Evolutionary conservation across 2,329 filamentous ascomycete genomes (phyloP).

Genomic region (Chaetomium sp.): DNA sequence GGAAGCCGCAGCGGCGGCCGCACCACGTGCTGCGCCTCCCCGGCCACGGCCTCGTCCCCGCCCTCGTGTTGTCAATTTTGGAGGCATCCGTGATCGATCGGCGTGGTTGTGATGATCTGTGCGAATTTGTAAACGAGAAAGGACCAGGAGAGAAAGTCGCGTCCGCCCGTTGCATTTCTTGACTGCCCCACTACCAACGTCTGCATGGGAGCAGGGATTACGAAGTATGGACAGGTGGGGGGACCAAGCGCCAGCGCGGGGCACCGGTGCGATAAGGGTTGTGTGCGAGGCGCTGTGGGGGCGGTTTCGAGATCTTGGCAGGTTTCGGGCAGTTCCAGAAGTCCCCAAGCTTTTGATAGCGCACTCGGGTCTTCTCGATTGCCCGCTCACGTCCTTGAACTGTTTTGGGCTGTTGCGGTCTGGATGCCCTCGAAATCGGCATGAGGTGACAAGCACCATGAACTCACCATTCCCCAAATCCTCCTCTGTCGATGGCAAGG

Average conservation of each 20-base stretch:
- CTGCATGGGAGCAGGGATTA: slow-evolving; percentile 13
- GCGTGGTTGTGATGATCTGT: not conserved
- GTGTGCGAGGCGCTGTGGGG: not conserved
- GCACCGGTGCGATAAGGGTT: slow-evolving; percentile 25
- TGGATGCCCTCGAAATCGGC: slow-evolving; percentile 2
- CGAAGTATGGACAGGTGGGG: too few species aligned
- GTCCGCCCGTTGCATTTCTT: slow-evolving; percentile 25
- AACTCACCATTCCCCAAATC: slow-evolving; percentile 76
- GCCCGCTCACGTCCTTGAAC: not conserved
- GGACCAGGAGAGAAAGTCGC: slow-evolving; percentile 3
- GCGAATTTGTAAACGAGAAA: not conserved
- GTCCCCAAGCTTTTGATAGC: not conserved
- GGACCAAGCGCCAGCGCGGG: slow-evolving; percentile 23
- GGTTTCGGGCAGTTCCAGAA: not conserved
- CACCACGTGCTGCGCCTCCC: slow-evolving; percentile 29
- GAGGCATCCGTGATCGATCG: slow-evolving; percentile 26
- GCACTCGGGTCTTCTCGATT: not conserved
- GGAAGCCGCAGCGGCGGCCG: slow-evolving; percentile 23
- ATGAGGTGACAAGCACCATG: slow-evolving; percentile 42
- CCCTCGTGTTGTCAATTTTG: slow-evolving; percentile 28
- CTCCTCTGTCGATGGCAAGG: slow-evolving; percentile 73
- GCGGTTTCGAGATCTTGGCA: not conserved
- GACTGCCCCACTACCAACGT: slow-evolving; percentile 21
- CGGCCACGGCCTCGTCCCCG: slow-evolving; percentile 31
- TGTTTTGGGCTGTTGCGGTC: not conserved